These are phyloP conservation scores for Zea luxurians DNA, from an alignment of 176 grass and related monocot species.

Conservation along the genomic window DNA sequence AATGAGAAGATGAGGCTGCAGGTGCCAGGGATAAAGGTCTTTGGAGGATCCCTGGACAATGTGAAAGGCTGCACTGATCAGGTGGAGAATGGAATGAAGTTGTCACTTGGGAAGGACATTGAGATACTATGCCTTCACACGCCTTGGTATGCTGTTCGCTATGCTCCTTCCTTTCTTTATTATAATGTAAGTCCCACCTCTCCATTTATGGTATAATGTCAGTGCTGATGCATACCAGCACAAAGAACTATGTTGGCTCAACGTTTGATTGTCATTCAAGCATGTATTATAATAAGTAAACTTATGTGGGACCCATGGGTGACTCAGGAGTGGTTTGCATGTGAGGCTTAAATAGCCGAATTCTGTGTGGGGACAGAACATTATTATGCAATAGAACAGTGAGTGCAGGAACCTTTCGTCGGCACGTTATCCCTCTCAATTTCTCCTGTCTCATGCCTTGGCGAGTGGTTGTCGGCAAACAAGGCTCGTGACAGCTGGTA, in stretches of 20 bases:
- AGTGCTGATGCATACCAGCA: background rate
- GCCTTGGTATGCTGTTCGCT: conserved; percentile 57
- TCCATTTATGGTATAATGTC: conserved; percentile 6
- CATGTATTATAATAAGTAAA: background rate
- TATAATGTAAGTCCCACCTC: background rate
- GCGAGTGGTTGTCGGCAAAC: background rate
- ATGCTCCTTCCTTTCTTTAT: conserved; percentile 13
- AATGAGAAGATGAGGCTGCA: conserved; percentile 77
- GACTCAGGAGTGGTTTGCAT: too few relatives aligned
- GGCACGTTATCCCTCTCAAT: background rate
- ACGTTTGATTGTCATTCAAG: background rate
- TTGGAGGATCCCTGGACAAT: conserved; percentile 81
- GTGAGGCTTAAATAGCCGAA: too few relatives aligned
- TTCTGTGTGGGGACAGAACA: background rate
- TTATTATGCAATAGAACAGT: background rate
- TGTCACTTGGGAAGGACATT: conserved; percentile 72
- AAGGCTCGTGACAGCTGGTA: background rate
- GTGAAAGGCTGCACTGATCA: conserved; percentile 82
- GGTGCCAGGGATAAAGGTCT: conserved; percentile 85
- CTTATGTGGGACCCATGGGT: background rate
- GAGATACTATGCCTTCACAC: conserved; percentile 84
- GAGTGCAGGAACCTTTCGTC: background rate
- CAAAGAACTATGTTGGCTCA: background rate
- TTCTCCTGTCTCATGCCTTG: background rate
- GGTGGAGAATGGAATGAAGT: conserved; percentile 78